A percentile compares a stretch with the other conserved stretches of the same genome.
Conservation (phyloP, 2,329 filamentous ascomycete genomes). For the Fusarium mexicanum region DNA sequence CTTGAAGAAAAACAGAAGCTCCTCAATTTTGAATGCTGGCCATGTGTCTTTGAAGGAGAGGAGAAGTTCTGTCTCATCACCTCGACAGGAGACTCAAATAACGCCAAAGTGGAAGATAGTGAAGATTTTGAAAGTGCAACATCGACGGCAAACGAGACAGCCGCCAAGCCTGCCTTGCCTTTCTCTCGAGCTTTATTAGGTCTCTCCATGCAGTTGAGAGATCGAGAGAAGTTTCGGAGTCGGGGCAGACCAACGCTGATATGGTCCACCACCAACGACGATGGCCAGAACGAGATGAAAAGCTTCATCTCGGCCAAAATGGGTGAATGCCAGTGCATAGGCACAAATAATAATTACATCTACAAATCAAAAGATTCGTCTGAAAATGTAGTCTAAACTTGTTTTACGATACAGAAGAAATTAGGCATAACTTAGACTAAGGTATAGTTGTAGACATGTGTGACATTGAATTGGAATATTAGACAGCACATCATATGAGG, state of each 20-base stretch:
- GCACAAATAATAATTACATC: no score
- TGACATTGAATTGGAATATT: no score
- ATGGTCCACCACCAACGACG: background rate
- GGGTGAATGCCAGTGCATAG: accelerated
- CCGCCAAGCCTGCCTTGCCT: background rate
- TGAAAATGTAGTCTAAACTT: background rate
- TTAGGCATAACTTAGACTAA: background rate
- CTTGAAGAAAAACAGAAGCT: no score
- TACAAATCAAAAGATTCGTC: no score
- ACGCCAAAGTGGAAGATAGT: no score
- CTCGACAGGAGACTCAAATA: background rate
- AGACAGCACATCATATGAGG: no score
- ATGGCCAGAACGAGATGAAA: background rate
- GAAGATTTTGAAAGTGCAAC: background rate
- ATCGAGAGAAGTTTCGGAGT: background rate
- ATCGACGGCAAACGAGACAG: background rate
- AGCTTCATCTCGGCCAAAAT: no score
- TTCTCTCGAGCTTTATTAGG: background rate
- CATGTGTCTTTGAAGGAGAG: no score
- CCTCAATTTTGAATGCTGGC: no score
- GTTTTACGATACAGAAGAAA: no score
- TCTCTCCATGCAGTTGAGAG: background rate
- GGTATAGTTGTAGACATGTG: no score
- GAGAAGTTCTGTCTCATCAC: no score
- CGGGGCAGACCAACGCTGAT: background rate